Percentiles rank a stretch among this genome's conserved stretches.
Evolutionary conservation across 2,329 filamentous ascomycete genomes (phyloP).

Genomic region (Pleoardoris graminearum): DNA sequence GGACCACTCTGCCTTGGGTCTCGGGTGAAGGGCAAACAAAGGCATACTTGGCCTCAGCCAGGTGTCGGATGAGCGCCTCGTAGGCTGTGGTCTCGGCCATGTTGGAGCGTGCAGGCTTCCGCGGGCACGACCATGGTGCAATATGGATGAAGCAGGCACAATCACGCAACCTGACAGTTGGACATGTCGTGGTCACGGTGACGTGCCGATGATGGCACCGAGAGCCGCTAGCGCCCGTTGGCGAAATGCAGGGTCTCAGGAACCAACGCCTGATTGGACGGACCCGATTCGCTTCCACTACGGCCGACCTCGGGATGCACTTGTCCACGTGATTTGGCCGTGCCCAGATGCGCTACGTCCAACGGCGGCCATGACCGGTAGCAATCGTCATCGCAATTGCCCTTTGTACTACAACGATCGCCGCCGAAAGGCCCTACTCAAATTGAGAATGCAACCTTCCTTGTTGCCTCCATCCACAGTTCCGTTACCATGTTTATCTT

Average conservation of each 20-base stretch:
- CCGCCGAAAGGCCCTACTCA: background rate
- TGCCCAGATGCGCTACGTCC: background rate
- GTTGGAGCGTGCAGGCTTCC: slow-evolving; percentile 4
- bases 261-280: background rate
- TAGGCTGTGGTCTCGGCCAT: slow-evolving; percentile 19
- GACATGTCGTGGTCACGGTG: background rate
- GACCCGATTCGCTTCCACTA: background rate
- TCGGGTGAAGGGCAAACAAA: slow-evolving; percentile 30
- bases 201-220: background rate
- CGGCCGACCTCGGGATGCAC: background rate
- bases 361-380: background rate
- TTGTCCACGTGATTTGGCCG: background rate
- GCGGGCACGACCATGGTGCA: background rate
- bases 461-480: background rate
- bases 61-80: slow-evolving; percentile 18
- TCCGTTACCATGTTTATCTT: slow-evolving; percentile 21
- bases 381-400: background rate
- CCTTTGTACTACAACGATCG: background rate
- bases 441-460: background rate
- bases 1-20: slow-evolving; percentile 23
- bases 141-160: slow-evolving; percentile 7
- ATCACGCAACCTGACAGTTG: background rate
- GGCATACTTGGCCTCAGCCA: slow-evolving; percentile 17
- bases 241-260: background rate
- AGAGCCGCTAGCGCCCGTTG: background rate